These are phyloP conservation scores for Oropetium thomaeum DNA, from an alignment of 176 grass and related monocot species.

Conservation along the genomic window DNA sequence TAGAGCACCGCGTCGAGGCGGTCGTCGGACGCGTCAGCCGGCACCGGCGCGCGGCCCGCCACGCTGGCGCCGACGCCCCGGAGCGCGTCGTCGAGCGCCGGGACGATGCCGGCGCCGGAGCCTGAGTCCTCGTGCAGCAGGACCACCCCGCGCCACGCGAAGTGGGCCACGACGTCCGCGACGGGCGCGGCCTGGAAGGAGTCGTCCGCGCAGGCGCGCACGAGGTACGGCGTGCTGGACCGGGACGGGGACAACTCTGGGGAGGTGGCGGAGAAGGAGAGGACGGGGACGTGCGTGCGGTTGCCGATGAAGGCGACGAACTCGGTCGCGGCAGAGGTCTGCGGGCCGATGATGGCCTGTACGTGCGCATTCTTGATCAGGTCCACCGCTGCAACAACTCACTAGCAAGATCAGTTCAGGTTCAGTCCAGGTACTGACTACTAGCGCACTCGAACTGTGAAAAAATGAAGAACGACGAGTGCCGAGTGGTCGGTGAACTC, in stretches of 20 bases:
- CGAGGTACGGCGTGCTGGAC: constrained; percentile 26
- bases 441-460: no score
- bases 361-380: constrained; percentile 38
- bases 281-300: constrained; percentile 40
- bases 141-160: constrained; percentile 41
- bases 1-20: constrained; percentile 39
- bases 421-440: not conserved
- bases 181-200: constrained; percentile 18
- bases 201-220: constrained; percentile 42
- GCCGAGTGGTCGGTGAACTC: not conserved
- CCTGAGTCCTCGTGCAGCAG: constrained; percentile 49
- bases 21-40: constrained; percentile 27
- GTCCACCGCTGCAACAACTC: constrained; percentile 36
- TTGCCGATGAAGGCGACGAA: constrained; percentile 46
- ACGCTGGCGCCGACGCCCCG: not conserved
- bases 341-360: constrained; percentile 46
- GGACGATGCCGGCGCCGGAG: constrained; percentile 36
- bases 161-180: constrained; percentile 8
- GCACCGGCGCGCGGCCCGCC: constrained; percentile 34
- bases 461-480: no score
- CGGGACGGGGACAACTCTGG: no score
- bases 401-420: not conserved
- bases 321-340: constrained; percentile 26
- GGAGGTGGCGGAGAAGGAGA: constrained; percentile 51
- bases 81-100: constrained; percentile 47